Evolutionary conservation across 1,139 yeast genomes (phyloP).

Genomic region (Candida gigantensis): DNA sequence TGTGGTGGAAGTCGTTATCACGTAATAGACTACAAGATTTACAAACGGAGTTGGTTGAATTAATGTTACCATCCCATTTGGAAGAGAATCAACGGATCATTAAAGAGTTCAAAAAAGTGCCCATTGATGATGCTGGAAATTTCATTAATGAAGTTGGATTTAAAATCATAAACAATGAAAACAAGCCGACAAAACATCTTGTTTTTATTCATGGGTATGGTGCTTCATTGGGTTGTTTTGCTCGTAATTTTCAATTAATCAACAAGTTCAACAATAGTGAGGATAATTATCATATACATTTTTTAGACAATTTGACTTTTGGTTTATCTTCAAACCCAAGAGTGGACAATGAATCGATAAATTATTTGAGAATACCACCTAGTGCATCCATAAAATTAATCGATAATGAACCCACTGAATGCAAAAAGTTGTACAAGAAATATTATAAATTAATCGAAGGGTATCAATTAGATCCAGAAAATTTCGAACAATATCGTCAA

Average conservation of each 20-base stretch:
- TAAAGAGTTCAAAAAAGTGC: slow-evolving; percentile 22
- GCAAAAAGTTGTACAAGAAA: slow-evolving; percentile 35
- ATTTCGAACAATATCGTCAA: slow-evolving; percentile 30
- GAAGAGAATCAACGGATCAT: slow-evolving; percentile 25
- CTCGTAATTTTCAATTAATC: slow-evolving; percentile 65
- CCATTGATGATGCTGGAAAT: slow-evolving; percentile 29
- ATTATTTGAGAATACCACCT: slow-evolving; percentile 23
- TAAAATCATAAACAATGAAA: slow-evolving; percentile 29
- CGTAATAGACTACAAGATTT: slow-evolving; percentile 27
- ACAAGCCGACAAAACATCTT: slow-evolving; percentile 37
- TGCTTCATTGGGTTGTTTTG: slow-evolving; percentile 84
- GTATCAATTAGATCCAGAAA: slow-evolving; percentile 28
- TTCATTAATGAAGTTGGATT: slow-evolving; percentile 40
- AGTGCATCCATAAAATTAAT: slow-evolving; percentile 32
- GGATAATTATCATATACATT: slow-evolving; percentile 56
- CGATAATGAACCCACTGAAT: slow-evolving; percentile 33
- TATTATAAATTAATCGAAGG: slow-evolving; percentile 45
- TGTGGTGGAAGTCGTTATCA: slow-evolving; percentile 37
- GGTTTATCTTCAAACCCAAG: slow-evolving; percentile 75
- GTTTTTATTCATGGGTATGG: slow-evolving; percentile 92
- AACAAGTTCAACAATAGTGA: slow-evolving; percentile 34
- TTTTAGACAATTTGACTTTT: slow-evolving; percentile 82
- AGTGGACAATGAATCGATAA: slow-evolving; percentile 20
- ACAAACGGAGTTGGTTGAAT: slow-evolving; percentile 37
- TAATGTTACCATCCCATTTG: slow-evolving; percentile 31